These are phyloP conservation scores for Schizosaccharomyces octosporus DNA, from an alignment of 805 yeast genomes.

Conservation along the genomic window DNA sequence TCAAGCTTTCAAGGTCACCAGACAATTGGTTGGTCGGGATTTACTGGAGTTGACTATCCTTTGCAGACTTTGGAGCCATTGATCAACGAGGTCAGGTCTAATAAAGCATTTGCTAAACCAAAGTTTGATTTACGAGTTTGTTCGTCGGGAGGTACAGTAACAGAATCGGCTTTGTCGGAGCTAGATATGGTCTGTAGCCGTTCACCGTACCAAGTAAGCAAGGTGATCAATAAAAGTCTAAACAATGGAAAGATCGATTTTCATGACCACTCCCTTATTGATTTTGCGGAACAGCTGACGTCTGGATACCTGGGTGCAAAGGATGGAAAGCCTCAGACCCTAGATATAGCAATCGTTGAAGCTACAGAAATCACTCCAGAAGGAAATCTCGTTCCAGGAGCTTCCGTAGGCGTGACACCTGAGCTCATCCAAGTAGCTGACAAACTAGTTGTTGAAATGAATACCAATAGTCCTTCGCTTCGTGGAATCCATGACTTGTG, in stretches of 20 bases:
- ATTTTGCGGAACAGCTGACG: constrained; percentile 94
- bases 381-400: constrained; percentile 86
- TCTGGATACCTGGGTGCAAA: constrained; percentile 51
- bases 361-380: constrained; percentile 93
- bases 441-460: constrained; percentile 76
- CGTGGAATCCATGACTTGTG: constrained; percentile 94
- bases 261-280: constrained; percentile 87
- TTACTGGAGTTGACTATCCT: constrained; percentile 97
- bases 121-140: constrained; percentile 86
- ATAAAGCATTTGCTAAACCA: constrained; percentile 62
- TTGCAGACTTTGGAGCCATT: constrained; percentile 51
- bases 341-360: constrained; percentile 78
- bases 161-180: constrained; percentile 84
- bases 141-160: constrained; percentile 89
- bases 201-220: constrained; percentile 97
- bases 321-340: constrained; percentile 13
- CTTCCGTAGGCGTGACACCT: constrained; percentile 96
- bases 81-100: constrained; percentile 55
- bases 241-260: constrained; percentile 69
- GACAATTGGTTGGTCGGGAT: constrained; percentile 94
- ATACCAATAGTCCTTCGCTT: constrained; percentile 80
- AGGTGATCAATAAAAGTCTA: constrained; percentile 74
- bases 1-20: constrained; percentile 74
- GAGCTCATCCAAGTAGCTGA: constrained; percentile 71
- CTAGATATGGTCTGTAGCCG: constrained; percentile 67